phyloP scores from a whole-genome alignment of 257 asterid species.

The Solanum dulcamara region DNA sequence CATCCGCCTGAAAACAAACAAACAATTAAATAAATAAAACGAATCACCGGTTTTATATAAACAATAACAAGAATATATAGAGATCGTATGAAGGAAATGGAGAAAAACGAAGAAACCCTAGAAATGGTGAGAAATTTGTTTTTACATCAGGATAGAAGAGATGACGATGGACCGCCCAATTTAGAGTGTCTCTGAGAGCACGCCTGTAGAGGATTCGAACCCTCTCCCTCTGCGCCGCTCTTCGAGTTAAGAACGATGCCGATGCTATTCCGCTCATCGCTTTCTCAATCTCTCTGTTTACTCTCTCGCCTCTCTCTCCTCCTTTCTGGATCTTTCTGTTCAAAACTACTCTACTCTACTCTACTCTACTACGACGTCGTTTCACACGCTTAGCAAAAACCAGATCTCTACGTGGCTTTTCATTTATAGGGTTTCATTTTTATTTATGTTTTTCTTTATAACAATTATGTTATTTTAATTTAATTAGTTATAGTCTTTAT shows the following conservation, averaged over 20 bases:
- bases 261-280: constrained; percentile 52
- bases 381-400: background rate
- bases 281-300: background rate
- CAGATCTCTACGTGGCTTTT: background rate
- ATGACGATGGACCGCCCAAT: constrained; percentile 99
- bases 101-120: constrained; percentile 28
- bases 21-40: background rate
- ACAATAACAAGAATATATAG: background rate
- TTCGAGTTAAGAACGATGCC: constrained; percentile 70
- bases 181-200: constrained; percentile 92
- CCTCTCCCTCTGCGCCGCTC: constrained; percentile 96
- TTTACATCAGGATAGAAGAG: constrained; percentile 83
- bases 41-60: background rate
- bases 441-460: background rate
- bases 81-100: background rate
- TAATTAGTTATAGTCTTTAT: background rate
- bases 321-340: background rate
- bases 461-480: background rate
- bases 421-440: background rate
- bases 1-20: constrained; percentile 53
- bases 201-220: constrained; percentile 89
- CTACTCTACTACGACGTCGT: background rate
- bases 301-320: background rate
- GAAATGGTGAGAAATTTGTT: background rate
- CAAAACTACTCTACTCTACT: background rate